phyloP scores from a whole-genome alignment of 768 basidiomycete genomes.

The Termitomyces eurrhizus region DNA sequence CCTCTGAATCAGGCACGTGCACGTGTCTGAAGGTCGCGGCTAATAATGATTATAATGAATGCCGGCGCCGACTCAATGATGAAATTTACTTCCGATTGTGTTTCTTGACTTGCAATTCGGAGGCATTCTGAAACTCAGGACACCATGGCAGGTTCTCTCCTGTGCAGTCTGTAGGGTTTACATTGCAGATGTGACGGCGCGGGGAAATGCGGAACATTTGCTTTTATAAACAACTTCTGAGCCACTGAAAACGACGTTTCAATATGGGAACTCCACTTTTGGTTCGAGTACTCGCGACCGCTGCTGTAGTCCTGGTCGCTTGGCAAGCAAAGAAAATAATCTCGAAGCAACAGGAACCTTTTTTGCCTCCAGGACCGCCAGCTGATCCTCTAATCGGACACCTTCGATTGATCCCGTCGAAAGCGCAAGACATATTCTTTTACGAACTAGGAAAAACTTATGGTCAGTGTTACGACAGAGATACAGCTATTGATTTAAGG shows the following conservation, averaged over 20 bases:
- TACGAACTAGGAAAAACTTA: constrained; percentile 29
- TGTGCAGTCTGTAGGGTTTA: background rate
- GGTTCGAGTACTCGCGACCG: background rate
- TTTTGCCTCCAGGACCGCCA: constrained; percentile 31
- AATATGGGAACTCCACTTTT: background rate
- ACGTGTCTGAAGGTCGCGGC: background rate
- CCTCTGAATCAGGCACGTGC: background rate
- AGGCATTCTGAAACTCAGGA: background rate
- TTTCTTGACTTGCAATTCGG: background rate
- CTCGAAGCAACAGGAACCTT: background rate
- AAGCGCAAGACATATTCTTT: constrained; percentile 23
- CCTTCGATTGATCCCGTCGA: constrained; percentile 28
- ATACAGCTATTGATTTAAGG: background rate
- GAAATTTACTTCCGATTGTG: background rate
- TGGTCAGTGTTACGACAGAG: constrained; percentile 20
- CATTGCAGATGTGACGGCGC: background rate
- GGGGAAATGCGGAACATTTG: background rate
- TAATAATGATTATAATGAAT: background rate
- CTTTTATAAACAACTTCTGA: background rate
- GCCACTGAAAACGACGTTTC: background rate
- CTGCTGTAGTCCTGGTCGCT: background rate
- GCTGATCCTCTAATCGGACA: constrained; percentile 35
- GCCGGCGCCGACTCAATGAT: background rate
- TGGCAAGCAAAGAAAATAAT: constrained; percentile 1
- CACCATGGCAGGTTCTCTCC: too few species aligned